phyloP scores from a whole-genome alignment of 2,329 filamentous ascomycete genomes.

The Chrysoporthe austroafricana region DNA sequence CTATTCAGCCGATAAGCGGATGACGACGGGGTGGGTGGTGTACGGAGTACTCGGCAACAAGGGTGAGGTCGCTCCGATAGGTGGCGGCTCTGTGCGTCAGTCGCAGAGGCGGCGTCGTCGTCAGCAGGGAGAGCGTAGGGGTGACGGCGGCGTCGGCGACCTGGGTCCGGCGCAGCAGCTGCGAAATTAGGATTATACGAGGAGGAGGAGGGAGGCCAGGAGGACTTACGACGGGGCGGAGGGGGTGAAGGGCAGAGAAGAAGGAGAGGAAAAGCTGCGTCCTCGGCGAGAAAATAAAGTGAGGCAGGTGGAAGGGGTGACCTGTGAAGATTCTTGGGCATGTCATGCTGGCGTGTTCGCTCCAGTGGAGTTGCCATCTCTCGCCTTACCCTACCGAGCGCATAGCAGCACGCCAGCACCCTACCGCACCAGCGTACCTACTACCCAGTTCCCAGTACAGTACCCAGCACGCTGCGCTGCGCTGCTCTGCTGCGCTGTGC shows the following conservation, averaged over 20 bases:
- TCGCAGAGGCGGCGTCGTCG: constrained; percentile 2
- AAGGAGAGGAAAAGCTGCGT: background rate
- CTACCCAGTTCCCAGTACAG: background rate
- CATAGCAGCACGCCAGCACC: background rate
- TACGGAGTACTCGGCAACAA: background rate
- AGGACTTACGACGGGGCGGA: background rate
- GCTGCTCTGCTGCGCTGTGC: constrained; percentile 1
- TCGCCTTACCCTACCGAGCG: background rate
- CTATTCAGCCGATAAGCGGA: background rate
- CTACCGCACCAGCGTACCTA: background rate
- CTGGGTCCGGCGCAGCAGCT: background rate
- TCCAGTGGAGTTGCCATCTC: background rate
- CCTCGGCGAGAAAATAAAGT: constrained; percentile 3
- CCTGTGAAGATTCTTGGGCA: background rate
- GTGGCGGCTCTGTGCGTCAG: background rate
- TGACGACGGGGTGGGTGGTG: background rate
- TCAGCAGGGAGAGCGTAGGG: background rate
- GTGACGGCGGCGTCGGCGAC: background rate
- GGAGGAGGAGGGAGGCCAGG: background rate
- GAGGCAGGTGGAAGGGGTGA: background rate
- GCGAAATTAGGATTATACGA: background rate
- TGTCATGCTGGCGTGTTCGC: background rate
- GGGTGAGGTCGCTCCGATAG: constrained; percentile 1
- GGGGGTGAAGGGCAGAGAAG: background rate
- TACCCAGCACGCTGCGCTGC: background rate